These are phyloP conservation scores for Penicillium nordicum DNA, from an alignment of 2,329 filamentous ascomycete genomes.

Conservation along the genomic window DNA sequence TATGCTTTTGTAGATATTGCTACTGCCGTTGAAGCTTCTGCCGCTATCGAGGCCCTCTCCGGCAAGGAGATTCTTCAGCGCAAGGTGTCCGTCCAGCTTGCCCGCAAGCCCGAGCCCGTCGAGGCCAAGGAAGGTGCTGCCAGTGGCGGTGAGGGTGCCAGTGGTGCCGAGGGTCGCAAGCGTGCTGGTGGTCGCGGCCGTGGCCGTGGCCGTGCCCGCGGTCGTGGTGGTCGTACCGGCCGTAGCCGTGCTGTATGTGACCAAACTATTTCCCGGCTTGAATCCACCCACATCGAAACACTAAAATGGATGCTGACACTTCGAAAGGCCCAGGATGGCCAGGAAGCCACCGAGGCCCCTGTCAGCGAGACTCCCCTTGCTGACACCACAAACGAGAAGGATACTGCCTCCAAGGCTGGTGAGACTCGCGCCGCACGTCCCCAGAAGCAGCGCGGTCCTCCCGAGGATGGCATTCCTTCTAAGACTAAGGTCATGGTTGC, in stretches of 20 bases:
- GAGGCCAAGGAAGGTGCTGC: slow-evolving; percentile 72
- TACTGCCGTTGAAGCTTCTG: slow-evolving; percentile 89
- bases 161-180: slow-evolving; percentile 62
- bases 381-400: slow-evolving; percentile 54
- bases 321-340: slow-evolving; percentile 22
- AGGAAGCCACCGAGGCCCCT: slow-evolving; percentile 32
- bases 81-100: slow-evolving; percentile 98
- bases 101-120: slow-evolving; percentile 89
- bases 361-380: slow-evolving; percentile 53
- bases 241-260: slow-evolving; percentile 58
- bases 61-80: slow-evolving; percentile 97
- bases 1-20: slow-evolving; percentile 99
- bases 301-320: slow-evolving; percentile 6
- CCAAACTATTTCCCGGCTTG: not conserved
- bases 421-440: slow-evolving; percentile 51
- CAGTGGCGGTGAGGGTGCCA: slow-evolving; percentile 70
- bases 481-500: slow-evolving; percentile 99
- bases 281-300: not conserved
- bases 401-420: slow-evolving; percentile 34
- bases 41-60: slow-evolving; percentile 91
- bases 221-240: slow-evolving; percentile 65
- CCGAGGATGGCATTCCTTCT: slow-evolving; percentile 93
- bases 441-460: slow-evolving; percentile 84
- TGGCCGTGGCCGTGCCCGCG: slow-evolving; percentile 63
- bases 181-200: slow-evolving; percentile 61